These are phyloP conservation scores for Blastocladiella emersonii DNA, from an alignment of 371 early-diverging fungal genomes.

Conservation along the genomic window DNA sequence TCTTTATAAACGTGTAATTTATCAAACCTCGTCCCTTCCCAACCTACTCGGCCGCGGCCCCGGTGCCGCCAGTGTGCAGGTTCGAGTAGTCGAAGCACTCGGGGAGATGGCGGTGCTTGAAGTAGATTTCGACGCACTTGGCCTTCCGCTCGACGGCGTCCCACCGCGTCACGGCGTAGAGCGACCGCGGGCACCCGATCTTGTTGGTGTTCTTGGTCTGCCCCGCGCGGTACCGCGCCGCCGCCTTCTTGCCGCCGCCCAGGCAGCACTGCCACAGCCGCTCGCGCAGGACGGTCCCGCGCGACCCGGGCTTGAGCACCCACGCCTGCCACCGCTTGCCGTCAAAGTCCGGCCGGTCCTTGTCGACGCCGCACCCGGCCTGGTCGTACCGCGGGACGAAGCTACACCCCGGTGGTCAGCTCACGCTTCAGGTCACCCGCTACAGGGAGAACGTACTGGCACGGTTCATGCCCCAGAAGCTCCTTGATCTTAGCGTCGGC, in stretches of 20 bases:
- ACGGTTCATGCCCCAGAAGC: not conserved
- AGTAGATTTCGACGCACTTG: not conserved
- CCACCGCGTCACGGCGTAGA: not conserved
- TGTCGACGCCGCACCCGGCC: not conserved
- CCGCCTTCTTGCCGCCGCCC: not conserved
- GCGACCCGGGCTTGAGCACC: not conserved
- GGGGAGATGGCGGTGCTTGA: not conserved
- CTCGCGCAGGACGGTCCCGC: not conserved
- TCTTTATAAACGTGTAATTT: no score
- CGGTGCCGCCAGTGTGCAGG: no score
- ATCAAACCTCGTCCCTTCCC: no score
- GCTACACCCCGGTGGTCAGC: not conserved
- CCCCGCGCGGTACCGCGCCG: not conserved
- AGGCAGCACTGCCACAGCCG: not conserved
- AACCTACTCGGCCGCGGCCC: no score
- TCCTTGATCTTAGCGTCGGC: not conserved
- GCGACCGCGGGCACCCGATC: slow-evolving; percentile 1
- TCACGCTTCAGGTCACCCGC: not conserved
- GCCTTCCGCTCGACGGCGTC: not conserved
- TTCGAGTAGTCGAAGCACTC: not conserved
- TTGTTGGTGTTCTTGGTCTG: not conserved
- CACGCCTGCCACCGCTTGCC: not conserved
- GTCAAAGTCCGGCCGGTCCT: not conserved
- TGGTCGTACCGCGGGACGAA: slow-evolving; percentile 1
- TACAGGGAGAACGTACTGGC: not conserved